Evolutionary conservation across 2,329 filamentous ascomycete species (phyloP), one percentile per base, ranked within the genome.

Genomic region (Penicillium oxalicum): DNA sequence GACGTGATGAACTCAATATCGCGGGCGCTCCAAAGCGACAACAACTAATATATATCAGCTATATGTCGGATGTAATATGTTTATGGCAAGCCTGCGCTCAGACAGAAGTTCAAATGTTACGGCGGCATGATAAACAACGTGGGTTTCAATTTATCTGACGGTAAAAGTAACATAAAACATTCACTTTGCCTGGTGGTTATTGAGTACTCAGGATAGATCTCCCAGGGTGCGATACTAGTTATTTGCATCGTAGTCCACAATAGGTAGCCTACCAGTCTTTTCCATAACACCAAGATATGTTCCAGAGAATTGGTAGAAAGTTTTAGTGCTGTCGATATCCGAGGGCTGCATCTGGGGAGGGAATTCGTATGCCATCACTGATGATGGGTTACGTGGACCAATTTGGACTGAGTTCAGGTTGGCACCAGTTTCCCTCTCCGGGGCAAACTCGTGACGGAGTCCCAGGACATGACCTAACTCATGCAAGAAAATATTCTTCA

Each of bases 121-220:
- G 34, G 34, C 18, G 34, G 2, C 34, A 36, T 36, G 34, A 36
- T 36, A 36, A 36, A 36, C 11, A n/a, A 36, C 34, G 5, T 18
- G n/a, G 11, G 25, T 36, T 36, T 26, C 11, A 35, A 44, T 44
- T 44, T 44, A 25, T 7, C 9, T 35, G 34, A 44, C 29, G 35
- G 27, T 39, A 25, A 40, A 27, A 41, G 8, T n/a, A 38, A 44
- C 42, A 47, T 32, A 46, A 28, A 47, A 35, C 29, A 13, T 35
- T 26, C 43, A 29, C 18, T 40, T 35, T n/a, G 40, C 12, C 11
- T 29, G 24, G 35, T 25, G 25, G 13, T 44, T 36, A 7, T 36
- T 36, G 34, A 36, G 9, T 13, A 36, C 5, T 36, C 34, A 36
- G 34, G 34, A 36, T 36, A 36, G 5, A 4, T 36, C 34, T n/a